Base-by-base conservation (phyloP, 768 basidiomycete genomes). In the Tulasnella sp. region DNA sequence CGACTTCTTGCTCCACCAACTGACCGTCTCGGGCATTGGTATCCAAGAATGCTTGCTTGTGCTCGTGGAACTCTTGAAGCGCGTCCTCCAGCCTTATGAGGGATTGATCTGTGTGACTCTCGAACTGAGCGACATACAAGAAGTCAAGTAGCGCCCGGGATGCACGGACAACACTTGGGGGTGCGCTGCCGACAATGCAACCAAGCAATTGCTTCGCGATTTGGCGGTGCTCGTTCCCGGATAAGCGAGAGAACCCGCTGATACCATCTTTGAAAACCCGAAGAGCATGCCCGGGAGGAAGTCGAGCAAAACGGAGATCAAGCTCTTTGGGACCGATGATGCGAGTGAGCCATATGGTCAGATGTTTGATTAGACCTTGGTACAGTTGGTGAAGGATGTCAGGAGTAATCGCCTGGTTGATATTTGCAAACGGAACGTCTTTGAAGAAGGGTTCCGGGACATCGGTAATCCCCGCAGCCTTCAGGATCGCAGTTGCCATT, bases 401-500 rank as follows among this genome's bases (percentile, higher is more conserved):
- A n/a, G 52, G 52, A n/a, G 52, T 56, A 56, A 56, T 56, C 19
- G 52, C 52, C n/a, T 56, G 52, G 52, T 56, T 56, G 52, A 56
- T 56, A n/a, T 56, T 56, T 56, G 52, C 52, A n/a, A 56, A n/a
- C 5, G 52, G 52, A 56, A 56, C 5, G 52, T 56, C 52, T 56
- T 56, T 56, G 52, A 56, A 56, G 52, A 56, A 56, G n/a, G 52
- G 52, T 19, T 68, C 21, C 39, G 27, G 10, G 40, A 71, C n/a
- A 48, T 46, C 21, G 6, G 18, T 85, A 85, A 18, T 82, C 81
- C 24, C 80, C 21, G 7, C 83, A 79, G 2, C 83, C 82, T 0
- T 72, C n/a, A 9, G 86, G 82, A 19, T 76, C 68, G 75, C 85
- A 84, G 44, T 77, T 82, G 0, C 85, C 86, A 74, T 86, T 86